Evolutionary conservation across 176 grass and related monocot species (phyloP).

Genomic region (Oryza meyeriana): DNA sequence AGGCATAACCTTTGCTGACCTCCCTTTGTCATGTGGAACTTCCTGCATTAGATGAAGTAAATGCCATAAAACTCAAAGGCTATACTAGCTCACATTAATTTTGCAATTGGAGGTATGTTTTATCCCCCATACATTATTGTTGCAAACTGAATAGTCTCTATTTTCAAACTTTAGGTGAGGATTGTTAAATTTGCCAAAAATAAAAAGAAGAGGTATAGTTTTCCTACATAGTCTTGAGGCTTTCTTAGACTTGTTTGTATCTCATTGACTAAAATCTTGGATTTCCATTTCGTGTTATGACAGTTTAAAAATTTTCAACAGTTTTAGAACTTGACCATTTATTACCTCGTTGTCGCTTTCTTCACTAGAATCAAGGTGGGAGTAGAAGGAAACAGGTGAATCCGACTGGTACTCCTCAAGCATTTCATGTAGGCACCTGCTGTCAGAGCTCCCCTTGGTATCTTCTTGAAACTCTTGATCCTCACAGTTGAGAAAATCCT

Average conservation of each 20-base stretch:
- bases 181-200: neutral
- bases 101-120: neutral
- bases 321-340: slow-evolving; percentile 3
- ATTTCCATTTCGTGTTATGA: neutral
- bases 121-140: neutral
- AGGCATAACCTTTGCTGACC: slow-evolving; percentile 57
- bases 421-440: slow-evolving; percentile 93
- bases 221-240: neutral
- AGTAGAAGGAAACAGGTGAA: slow-evolving; percentile 74
- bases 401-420: slow-evolving; percentile 78
- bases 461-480: slow-evolving; percentile 46
- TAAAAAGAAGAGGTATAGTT: neutral
- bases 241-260: neutral
- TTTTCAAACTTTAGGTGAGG: neutral
- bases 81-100: neutral
- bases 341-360: slow-evolving; percentile 65
- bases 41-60: slow-evolving; percentile 38
- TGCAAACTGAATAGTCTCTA: neutral
- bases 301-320: neutral
- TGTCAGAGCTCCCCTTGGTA: slow-evolving; percentile 73
- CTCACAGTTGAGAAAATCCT: slow-evolving; percentile 40
- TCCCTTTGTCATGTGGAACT: slow-evolving; percentile 40
- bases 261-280: neutral
- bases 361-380: slow-evolving; percentile 60
- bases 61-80: slow-evolving; percentile 12